Conservation (phyloP, 768 basidiomycete genomes). For the Mycena rosella region DNA sequence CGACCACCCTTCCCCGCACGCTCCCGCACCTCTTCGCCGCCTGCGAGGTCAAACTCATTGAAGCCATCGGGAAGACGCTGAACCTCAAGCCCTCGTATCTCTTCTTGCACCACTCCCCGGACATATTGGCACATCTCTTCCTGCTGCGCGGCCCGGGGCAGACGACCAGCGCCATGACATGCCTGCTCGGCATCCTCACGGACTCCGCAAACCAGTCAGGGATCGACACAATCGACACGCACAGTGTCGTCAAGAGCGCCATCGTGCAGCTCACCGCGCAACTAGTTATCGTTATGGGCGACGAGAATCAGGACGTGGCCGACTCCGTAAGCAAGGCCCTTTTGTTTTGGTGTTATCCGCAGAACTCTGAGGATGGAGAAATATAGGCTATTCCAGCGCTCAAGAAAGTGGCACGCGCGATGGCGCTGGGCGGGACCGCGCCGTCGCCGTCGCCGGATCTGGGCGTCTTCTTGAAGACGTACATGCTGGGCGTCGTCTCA, state of each 20-base stretch:
- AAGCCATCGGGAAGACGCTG: conserved; percentile 69
- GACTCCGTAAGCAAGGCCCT: conserved; percentile 58
- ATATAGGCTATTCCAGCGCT: conserved; percentile 52
- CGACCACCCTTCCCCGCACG: conserved; percentile 70
- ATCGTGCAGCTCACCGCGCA: conserved; percentile 79
- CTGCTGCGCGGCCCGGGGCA: conserved; percentile 66
- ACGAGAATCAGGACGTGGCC: conserved; percentile 64
- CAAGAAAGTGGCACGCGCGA: conserved; percentile 59
- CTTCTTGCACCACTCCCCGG: conserved; percentile 67
- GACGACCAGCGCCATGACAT: conserved; percentile 70
- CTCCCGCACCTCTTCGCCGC: conserved; percentile 79
- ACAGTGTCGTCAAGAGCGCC: conserved; percentile 73
- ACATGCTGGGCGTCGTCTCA: conserved; percentile 89
- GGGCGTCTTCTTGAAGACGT: conserved; percentile 72
- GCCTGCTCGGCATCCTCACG: conserved; percentile 71
- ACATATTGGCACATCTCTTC: conserved; percentile 77
- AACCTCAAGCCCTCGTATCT: conserved; percentile 58
- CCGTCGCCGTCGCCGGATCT: conserved; percentile 56
- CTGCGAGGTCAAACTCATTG: conserved; percentile 69
- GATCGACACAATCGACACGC: conserved; percentile 59
- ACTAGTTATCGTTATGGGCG: conserved; percentile 83
- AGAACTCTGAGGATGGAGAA: conserved; percentile 1
- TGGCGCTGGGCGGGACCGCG: conserved; percentile 48
- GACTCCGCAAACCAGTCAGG: conserved; percentile 55
- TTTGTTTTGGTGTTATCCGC: not conserved